These are phyloP conservation scores for Aspergillus tanneri DNA, from an alignment of 2,329 filamentous ascomycete genomes.

Conservation along the genomic window DNA sequence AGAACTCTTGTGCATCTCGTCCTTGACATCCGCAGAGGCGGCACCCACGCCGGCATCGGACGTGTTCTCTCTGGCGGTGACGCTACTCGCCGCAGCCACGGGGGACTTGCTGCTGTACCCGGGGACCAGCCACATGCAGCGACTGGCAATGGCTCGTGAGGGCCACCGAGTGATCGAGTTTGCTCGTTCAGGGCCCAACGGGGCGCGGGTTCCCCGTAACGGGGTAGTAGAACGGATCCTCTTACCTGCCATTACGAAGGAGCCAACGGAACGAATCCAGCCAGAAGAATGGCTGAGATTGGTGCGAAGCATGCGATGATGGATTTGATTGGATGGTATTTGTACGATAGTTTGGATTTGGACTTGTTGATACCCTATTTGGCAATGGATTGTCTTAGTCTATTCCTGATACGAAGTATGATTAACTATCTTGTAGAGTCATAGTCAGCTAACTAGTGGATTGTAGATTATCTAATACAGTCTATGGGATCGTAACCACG, in stretches of 20 bases:
- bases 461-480: too few species aligned
- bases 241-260: slow-evolving; percentile 41
- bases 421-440: too few species aligned
- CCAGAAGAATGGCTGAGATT: slow-evolving; percentile 35
- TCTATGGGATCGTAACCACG: too few species aligned
- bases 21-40: slow-evolving; percentile 35
- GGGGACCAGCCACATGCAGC: slow-evolving; percentile 39
- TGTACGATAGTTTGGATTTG: too few species aligned
- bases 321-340: too few species aligned
- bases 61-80: slow-evolving; percentile 48
- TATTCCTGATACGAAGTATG: too few species aligned
- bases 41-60: slow-evolving; percentile 43
- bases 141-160: slow-evolving; percentile 45
- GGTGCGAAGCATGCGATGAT: slow-evolving; percentile 11
- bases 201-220: slow-evolving; percentile 40
- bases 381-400: too few species aligned
- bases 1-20: slow-evolving; percentile 41
- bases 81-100: slow-evolving; percentile 46
- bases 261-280: slow-evolving; percentile 33
- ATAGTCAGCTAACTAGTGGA: too few species aligned
- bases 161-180: slow-evolving; percentile 46
- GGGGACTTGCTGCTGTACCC: slow-evolving; percentile 47
- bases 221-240: slow-evolving; percentile 43
- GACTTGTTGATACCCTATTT: too few species aligned
- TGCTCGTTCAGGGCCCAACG: slow-evolving; percentile 38